phyloP scores from a whole-genome alignment of 2,329 filamentous ascomycete species.

The Aspergillus chevalieri region DNA sequence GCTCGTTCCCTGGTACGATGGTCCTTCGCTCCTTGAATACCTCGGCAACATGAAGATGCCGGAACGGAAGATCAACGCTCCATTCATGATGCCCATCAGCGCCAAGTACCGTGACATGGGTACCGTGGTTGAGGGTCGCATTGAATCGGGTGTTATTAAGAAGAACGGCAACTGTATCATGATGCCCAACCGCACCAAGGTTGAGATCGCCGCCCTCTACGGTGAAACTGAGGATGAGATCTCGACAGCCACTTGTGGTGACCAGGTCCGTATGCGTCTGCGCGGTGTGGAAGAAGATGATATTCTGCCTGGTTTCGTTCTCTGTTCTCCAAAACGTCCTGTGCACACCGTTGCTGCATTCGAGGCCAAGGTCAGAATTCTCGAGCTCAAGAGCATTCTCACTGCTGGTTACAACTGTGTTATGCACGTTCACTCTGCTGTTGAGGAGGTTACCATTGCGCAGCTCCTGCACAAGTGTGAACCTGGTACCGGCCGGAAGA shows the following conservation, averaged over 20 bases:
- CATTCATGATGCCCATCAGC: slow-evolving; percentile 98
- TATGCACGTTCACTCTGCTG: slow-evolving; percentile 91
- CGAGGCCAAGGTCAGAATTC: slow-evolving; percentile 91
- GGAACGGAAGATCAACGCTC: slow-evolving; percentile 92
- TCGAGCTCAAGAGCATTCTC: slow-evolving; percentile 91
- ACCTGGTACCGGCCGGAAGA: slow-evolving; percentile 88
- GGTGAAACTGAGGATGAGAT: slow-evolving; percentile 96
- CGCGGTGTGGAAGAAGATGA: slow-evolving; percentile 97
- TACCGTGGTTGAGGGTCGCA: slow-evolving; percentile 95
- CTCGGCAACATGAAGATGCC: slow-evolving; percentile 89
- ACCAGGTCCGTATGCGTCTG: slow-evolving; percentile 87
- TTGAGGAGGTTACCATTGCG: slow-evolving; percentile 92
- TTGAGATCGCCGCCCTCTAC: slow-evolving; percentile 79
- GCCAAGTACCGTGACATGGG: slow-evolving; percentile 97
- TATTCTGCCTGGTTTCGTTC: slow-evolving; percentile 87
- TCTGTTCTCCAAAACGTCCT: slow-evolving; percentile 88
- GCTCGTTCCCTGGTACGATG: slow-evolving; percentile 74
- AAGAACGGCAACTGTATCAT: slow-evolving; percentile 80
- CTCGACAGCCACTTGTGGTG: slow-evolving; percentile 73
- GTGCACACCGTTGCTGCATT: slow-evolving; percentile 87
- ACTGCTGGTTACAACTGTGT: slow-evolving; percentile 97
- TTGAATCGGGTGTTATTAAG: slow-evolving; percentile 89
- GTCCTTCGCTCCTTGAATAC: slow-evolving; percentile 88
- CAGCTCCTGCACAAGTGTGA: slow-evolving; percentile 87
- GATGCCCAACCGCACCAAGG: slow-evolving; percentile 87